A percentile compares a stretch with the other conserved stretches of the same genome.
Conservation (phyloP, 345 rosid species). For the Pelargonium nanum region DNA sequence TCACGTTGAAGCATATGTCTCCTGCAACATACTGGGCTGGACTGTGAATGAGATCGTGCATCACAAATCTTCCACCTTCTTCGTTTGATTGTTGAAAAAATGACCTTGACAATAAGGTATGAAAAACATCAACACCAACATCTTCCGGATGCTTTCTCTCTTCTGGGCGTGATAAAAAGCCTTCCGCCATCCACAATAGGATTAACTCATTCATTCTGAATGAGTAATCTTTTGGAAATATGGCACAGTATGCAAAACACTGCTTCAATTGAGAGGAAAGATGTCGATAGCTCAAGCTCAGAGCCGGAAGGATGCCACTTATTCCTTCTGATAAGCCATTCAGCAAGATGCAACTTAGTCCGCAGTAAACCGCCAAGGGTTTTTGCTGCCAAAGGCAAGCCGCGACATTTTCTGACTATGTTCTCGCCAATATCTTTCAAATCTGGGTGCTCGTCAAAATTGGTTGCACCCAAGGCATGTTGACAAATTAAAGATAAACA, state of each 20-base stretch:
- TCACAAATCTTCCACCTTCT: background rate
- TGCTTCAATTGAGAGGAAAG: slow-evolving; percentile 18
- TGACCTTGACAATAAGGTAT: background rate
- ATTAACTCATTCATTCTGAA: slow-evolving; percentile 12
- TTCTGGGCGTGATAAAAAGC: background rate
- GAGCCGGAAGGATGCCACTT: slow-evolving; percentile 11
- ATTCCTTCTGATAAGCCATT: slow-evolving; percentile 9
- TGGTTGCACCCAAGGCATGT: slow-evolving; percentile 10
- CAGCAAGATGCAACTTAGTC: background rate
- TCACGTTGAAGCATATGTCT: background rate
- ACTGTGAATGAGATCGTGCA: slow-evolving; percentile 6
- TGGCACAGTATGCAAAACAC: slow-evolving; percentile 20
- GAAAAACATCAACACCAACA: background rate
- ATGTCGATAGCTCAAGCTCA: slow-evolving; percentile 13
- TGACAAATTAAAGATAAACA: slow-evolving; percentile 18
- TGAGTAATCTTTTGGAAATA: slow-evolving; percentile 13
- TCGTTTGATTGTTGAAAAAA: slow-evolving; percentile 8
- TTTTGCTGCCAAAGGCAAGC: slow-evolving; percentile 18
- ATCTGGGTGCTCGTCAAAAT: slow-evolving; percentile 12
- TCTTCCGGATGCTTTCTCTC: background rate
- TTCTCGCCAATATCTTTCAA: slow-evolving; percentile 14
- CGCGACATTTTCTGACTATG: slow-evolving; percentile 16
- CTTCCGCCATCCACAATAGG: slow-evolving; percentile 19
- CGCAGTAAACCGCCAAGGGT: slow-evolving; percentile 10
- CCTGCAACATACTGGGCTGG: background rate